A percentile compares a stretch with the other conserved stretches of the same genome.
These are phyloP conservation scores for Corchorus capsularis DNA, from an alignment of 345 rosid genomes.

Conservation along the genomic window DNA sequence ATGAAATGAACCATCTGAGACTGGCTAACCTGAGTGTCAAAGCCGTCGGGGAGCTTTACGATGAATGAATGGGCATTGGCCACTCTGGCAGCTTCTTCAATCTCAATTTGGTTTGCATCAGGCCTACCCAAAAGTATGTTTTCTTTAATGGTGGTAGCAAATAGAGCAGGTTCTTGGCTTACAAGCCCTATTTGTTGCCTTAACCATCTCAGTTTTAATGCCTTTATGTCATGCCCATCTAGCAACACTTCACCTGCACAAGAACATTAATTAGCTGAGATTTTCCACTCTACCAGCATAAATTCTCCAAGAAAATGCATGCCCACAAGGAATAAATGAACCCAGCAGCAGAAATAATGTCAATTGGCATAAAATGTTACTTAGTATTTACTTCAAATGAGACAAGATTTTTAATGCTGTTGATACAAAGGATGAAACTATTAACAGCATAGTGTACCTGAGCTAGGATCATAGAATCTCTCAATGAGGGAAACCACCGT, in stretches of 20 bases:
- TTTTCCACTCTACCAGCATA: not conserved
- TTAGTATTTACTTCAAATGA: not conserved
- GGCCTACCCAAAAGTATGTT: slow-evolving; percentile 93
- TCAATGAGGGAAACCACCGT: slow-evolving; percentile 94
- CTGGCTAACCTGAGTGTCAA: slow-evolving; percentile 81
- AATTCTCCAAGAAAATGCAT: not conserved
- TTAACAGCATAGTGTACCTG: slow-evolving; percentile 49
- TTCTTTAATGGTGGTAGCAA: slow-evolving; percentile 93
- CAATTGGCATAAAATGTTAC: not conserved
- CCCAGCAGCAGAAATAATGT: slow-evolving; percentile 24
- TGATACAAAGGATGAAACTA: not conserved
- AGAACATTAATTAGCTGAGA: slow-evolving; percentile 7
- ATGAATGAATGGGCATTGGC: slow-evolving; percentile 97
- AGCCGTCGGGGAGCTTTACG: slow-evolving; percentile 86
- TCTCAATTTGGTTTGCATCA: slow-evolving; percentile 69
- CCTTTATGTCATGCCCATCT: slow-evolving; percentile 86
- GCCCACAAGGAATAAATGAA: slow-evolving; percentile 11
- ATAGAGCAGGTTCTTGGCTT: slow-evolving; percentile 95
- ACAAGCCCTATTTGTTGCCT: slow-evolving; percentile 97
- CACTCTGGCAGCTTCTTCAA: slow-evolving; percentile 95
- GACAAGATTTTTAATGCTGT: not conserved
- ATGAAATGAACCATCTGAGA: slow-evolving; percentile 5
- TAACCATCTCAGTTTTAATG: slow-evolving; percentile 81
- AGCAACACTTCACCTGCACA: slow-evolving; percentile 81
- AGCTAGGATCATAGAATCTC: slow-evolving; percentile 87